Base-by-base conservation (phyloP, 1,284 basidiomycete genomes). In the Rhodofomes roseus region DNA sequence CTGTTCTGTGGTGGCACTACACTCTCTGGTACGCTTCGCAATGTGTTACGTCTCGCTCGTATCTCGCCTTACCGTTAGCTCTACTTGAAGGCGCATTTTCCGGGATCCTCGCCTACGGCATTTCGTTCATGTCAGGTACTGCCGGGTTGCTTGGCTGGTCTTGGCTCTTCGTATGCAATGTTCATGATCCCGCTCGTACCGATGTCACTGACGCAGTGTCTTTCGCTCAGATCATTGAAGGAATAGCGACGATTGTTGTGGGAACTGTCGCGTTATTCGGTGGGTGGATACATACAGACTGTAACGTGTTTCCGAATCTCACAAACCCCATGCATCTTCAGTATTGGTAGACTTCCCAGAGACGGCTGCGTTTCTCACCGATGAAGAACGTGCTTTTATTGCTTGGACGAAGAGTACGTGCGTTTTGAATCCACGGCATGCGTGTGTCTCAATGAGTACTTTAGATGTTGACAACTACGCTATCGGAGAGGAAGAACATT, bases 401-500 rank as follows among this genome's bases (percentile, higher is more conserved):
- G 71, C 87, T 22, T 81, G 80, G 76, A 81, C 75, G 62, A 88
- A 87, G 71, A 86, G 86, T 83, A 59, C 51, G 77, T 8, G 4
- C 12, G 34, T 22, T 25, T 4, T 14, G 54, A 41, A 20, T 23
- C 18, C 11, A 9, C 18, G 2, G n/a, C n/a, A n/a, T 11, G 50
- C 11, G 18, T 23, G 20, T 37, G 20, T n/a, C 6, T 5, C 22
- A 14, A 31, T 52, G 34, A 22, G 7, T 11, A 2, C 12, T 1
- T 29, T 29, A 86, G 84, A 85, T 66, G 84, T 82, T 59, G 85
- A 87, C 66, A 84, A 83, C 62, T 85, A 84, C 0, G 79, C 79
- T 2, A 85, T 86, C 0, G 86, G 84, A 1, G 87, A 89, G 66
- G 86, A 85, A 58, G 85, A 89, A 58, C 74, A 76, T 43, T 86